Percentiles rank a stretch among this genome's conserved stretches.
These are phyloP conservation scores for Collybia sp. DNA, from an alignment of 768 basidiomycete species.

Conservation along the genomic window DNA sequence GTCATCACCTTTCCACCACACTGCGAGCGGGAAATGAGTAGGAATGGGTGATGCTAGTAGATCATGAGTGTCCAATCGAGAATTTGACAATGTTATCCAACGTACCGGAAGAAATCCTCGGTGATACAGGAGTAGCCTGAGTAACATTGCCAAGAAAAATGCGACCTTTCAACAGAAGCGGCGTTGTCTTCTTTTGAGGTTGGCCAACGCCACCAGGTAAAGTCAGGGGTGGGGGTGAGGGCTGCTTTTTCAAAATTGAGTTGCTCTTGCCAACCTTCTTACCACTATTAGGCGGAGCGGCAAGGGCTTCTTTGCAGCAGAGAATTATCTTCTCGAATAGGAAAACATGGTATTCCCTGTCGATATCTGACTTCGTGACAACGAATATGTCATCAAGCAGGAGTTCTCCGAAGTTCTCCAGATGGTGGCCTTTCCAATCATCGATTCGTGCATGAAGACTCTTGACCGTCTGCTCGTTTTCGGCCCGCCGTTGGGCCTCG, in stretches of 20 bases:
- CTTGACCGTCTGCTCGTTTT: slow-evolving; percentile 88
- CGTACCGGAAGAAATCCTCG: slow-evolving; percentile 60
- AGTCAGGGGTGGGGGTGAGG: slow-evolving; percentile 38
- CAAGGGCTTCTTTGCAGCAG: slow-evolving; percentile 90
- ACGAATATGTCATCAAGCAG: slow-evolving; percentile 93
- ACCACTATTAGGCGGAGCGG: slow-evolving; percentile 49
- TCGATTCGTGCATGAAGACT: slow-evolving; percentile 84
- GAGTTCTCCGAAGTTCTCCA: slow-evolving; percentile 91
- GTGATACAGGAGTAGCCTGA: slow-evolving; percentile 58
- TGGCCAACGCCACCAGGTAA: slow-evolving; percentile 49
- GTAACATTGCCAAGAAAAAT: slow-evolving; percentile 98
- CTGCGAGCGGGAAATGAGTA: slow-evolving; percentile 74
- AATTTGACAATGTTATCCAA: slow-evolving; percentile 12
- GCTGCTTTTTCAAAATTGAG: slow-evolving; percentile 84
- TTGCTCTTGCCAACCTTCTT: slow-evolving; percentile 81
- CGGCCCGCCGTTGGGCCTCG: slow-evolving; percentile 86
- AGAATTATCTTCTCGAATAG: slow-evolving; percentile 98
- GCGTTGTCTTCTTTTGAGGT: slow-evolving; percentile 71
- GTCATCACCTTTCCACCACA: slow-evolving; percentile 94
- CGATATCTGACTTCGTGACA: slow-evolving; percentile 94
- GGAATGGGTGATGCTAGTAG: slow-evolving; percentile 40
- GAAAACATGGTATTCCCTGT: slow-evolving; percentile 98
- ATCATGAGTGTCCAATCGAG: slow-evolving; percentile 3
- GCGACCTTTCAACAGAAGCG: slow-evolving; percentile 88
- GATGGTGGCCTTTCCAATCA: slow-evolving; percentile 98